These are phyloP conservation scores for Alternaria dauci DNA, from an alignment of 2,329 filamentous ascomycete species.

Conservation along the genomic window DNA sequence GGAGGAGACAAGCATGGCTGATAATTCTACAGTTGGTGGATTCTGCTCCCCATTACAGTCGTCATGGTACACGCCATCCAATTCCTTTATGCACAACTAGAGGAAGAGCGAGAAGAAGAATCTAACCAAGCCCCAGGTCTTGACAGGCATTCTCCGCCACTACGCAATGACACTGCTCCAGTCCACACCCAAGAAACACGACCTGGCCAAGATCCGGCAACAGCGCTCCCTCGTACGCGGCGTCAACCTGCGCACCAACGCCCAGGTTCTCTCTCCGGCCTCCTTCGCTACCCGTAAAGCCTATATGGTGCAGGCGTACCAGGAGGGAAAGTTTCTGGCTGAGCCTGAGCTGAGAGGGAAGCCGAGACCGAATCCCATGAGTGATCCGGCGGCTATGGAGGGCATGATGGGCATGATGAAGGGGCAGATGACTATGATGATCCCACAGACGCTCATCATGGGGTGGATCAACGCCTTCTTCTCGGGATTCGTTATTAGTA, in stretches of 20 bases:
- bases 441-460: slow-evolving; percentile 98
- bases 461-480: slow-evolving; percentile 99
- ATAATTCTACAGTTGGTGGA: slow-evolving; percentile 82
- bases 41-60: slow-evolving; percentile 93
- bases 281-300: slow-evolving; percentile 84
- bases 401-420: slow-evolving; percentile 99
- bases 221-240: slow-evolving; percentile 83
- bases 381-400: slow-evolving; percentile 95
- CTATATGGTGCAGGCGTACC: slow-evolving; percentile 79
- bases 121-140: slow-evolving; percentile 63
- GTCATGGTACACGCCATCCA: slow-evolving; percentile 75
- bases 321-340: slow-evolving; percentile 87
- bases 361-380: slow-evolving; percentile 91
- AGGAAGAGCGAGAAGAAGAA: background rate
- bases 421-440: slow-evolving; percentile 99
- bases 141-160: slow-evolving; percentile 95
- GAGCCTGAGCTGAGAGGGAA: slow-evolving; percentile 86
- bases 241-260: slow-evolving; percentile 83
- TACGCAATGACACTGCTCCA: slow-evolving; percentile 94
- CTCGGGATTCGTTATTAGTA: slow-evolving; percentile 96
- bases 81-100: background rate
- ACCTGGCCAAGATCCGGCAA: slow-evolving; percentile 80
- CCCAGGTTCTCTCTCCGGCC: slow-evolving; percentile 76
- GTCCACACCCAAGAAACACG: slow-evolving; percentile 81
- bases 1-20: slow-evolving; percentile 23